Conservation (phyloP, 371 early-diverging fungal genomes). For the Mucor lusitanicus region DNA sequence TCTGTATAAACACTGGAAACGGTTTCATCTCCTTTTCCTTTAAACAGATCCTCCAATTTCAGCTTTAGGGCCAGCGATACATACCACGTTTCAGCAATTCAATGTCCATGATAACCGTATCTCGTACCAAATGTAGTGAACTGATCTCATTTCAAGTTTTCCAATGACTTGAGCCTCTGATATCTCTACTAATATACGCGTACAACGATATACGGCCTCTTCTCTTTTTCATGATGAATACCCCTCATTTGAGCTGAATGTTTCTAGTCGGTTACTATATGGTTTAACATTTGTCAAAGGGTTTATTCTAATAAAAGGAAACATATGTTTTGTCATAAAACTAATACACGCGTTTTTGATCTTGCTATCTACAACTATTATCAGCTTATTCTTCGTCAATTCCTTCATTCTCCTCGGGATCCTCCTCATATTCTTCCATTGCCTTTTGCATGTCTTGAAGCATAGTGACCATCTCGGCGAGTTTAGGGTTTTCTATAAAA, state of each 20-base stretch:
- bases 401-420: neutral
- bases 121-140: too few species aligned
- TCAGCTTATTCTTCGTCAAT: neutral
- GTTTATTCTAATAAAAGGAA: neutral
- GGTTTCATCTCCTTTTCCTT: neutral
- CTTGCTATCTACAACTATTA: neutral
- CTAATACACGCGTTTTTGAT: neutral
- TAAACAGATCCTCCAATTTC: neutral
- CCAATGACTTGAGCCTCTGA: neutral
- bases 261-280: neutral
- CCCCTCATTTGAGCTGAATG: neutral
- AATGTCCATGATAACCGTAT: neutral
- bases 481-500: constrained; percentile 20
- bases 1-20: neutral
- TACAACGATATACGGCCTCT: neutral
- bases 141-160: neutral
- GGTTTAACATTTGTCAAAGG: neutral
- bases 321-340: neutral
- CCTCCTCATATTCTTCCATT: neutral
- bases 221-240: neutral
- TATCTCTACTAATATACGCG: neutral
- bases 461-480: constrained; percentile 23
- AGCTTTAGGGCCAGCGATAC: neutral
- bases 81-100: neutral
- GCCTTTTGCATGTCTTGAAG: constrained; percentile 9